Conservation (phyloP, 2,329 filamentous ascomycete species). For the Keithomyces neogunnii region DNA sequence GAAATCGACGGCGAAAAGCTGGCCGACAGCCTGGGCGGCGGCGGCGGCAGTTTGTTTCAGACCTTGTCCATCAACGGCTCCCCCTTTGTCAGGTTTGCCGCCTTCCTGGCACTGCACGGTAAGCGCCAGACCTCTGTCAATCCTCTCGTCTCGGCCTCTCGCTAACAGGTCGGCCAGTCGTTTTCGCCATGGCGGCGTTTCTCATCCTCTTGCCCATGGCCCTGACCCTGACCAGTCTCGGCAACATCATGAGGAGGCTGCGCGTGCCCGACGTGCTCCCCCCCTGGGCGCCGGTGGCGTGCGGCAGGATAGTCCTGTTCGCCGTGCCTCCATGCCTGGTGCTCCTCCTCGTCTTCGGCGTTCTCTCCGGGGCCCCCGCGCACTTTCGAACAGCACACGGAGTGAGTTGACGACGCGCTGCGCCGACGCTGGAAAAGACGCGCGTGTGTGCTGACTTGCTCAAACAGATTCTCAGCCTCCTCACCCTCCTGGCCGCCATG, state of each 20-base stretch:
- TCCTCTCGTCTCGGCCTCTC: too few species aligned
- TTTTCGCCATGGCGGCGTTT: constrained; percentile 14
- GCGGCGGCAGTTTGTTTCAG: constrained; percentile 1
- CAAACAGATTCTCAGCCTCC: constrained; percentile 18
- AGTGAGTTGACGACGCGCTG: constrained; percentile 12
- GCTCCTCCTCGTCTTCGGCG: constrained; percentile 18
- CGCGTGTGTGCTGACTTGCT: background rate
- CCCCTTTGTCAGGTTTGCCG: background rate
- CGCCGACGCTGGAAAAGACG: background rate
- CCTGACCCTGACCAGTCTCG: constrained; percentile 17
- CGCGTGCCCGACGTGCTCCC: constrained; percentile 14
- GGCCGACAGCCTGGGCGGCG: constrained; percentile 10
- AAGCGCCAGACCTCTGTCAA: background rate
- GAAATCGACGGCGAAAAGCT: constrained; percentile 17
- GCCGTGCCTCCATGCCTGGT: constrained; percentile 17
- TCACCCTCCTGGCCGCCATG: constrained; percentile 17
- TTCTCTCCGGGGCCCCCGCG: constrained; percentile 12
- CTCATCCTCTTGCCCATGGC: constrained; percentile 18
- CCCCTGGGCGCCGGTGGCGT: constrained; percentile 13
- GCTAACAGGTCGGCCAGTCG: constrained; percentile 1
- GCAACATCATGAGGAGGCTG: constrained; percentile 17
- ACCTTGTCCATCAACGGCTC: constrained; percentile 6
- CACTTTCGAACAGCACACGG: constrained; percentile 22
- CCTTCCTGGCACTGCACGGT: constrained; percentile 6
- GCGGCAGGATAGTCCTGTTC: constrained; percentile 17